Conservation (phyloP, 495 filamentous ascomycete species). For the Neurospora sp. region DNA sequence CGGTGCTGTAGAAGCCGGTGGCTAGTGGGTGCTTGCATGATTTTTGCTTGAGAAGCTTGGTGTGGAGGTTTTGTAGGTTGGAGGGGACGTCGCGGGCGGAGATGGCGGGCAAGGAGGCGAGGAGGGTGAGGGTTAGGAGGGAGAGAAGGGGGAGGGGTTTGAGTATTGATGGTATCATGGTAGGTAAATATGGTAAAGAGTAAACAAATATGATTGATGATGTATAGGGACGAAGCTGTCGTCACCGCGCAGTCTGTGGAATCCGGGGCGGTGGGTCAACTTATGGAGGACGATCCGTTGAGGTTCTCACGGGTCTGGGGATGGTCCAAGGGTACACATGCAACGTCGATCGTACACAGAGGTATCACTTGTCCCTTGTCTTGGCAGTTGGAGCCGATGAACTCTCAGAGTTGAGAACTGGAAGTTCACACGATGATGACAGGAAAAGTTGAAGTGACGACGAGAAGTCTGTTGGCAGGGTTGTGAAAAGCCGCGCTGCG, state of each 20-base stretch:
- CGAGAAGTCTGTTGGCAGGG: neutral
- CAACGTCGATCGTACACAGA: neutral
- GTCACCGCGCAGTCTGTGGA: neutral
- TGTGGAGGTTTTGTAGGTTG: conserved; percentile 24
- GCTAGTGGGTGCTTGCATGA: conserved; percentile 13
- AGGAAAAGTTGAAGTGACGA: no score
- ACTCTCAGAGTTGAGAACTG: neutral
- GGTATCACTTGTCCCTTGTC: neutral
- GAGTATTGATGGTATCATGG: neutral
- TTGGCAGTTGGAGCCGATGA: neutral
- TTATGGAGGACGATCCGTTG: neutral
- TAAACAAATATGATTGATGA: no score
- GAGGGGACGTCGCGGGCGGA: conserved; percentile 12
- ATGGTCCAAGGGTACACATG: neutral
- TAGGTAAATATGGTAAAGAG: no score
- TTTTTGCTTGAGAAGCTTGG: conserved; percentile 16
- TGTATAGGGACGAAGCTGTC: neutral
- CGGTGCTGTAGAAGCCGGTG: conserved; percentile 24
- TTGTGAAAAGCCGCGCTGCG: neutral
- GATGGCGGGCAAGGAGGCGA: neutral
- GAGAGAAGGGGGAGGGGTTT: neutral
- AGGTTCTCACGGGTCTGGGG: neutral
- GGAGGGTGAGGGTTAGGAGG: neutral
- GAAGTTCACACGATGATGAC: neutral
- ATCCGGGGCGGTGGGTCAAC: neutral